These are phyloP conservation scores for Cladosporium sp. DNA, from an alignment of 2,329 filamentous ascomycete species.

Conservation along the genomic window DNA sequence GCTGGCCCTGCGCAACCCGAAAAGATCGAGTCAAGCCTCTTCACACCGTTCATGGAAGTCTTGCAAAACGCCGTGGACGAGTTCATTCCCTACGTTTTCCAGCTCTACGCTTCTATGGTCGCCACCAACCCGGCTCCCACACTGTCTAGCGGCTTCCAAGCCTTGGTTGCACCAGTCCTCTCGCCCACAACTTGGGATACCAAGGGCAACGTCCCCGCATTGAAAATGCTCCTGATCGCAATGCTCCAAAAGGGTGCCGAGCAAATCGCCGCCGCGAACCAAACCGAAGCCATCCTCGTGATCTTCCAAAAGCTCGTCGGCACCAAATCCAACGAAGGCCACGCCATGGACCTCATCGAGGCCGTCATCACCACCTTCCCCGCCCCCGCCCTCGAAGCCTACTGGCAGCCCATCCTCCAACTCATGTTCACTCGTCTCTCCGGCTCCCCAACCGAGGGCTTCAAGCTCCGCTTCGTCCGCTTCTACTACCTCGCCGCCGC, in stretches of 20 bases:
- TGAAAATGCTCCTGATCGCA: constrained; percentile 75
- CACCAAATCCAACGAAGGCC: constrained; percentile 74
- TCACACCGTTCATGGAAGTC: constrained; percentile 74
- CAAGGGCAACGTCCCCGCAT: constrained; percentile 84
- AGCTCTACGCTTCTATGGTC: constrained; percentile 83
- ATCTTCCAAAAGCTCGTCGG: constrained; percentile 89
- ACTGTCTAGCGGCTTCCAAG: constrained; percentile 74
- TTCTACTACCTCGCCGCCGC: constrained; percentile 93
- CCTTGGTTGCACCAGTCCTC: constrained; percentile 70
- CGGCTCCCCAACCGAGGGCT: constrained; percentile 73
- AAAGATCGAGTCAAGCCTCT: constrained; percentile 73
- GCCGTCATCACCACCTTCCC: constrained; percentile 68
- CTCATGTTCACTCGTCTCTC: constrained; percentile 69
- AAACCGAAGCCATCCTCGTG: constrained; percentile 81
- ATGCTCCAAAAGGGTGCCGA: constrained; percentile 72
- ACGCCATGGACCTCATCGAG: constrained; percentile 87
- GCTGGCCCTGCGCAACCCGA: constrained; percentile 62
- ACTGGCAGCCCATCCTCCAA: constrained; percentile 72
- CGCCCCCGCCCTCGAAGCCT: constrained; percentile 65
- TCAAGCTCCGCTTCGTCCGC: constrained; percentile 79
- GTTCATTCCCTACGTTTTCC: constrained; percentile 94
- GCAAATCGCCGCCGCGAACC: constrained; percentile 68
- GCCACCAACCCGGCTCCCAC: constrained; percentile 76
- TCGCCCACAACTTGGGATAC: constrained; percentile 83
- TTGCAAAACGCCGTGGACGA: constrained; percentile 81